Base-by-base conservation (phyloP, 306 rosid species). In the Pterocarpus santalinus region DNA sequence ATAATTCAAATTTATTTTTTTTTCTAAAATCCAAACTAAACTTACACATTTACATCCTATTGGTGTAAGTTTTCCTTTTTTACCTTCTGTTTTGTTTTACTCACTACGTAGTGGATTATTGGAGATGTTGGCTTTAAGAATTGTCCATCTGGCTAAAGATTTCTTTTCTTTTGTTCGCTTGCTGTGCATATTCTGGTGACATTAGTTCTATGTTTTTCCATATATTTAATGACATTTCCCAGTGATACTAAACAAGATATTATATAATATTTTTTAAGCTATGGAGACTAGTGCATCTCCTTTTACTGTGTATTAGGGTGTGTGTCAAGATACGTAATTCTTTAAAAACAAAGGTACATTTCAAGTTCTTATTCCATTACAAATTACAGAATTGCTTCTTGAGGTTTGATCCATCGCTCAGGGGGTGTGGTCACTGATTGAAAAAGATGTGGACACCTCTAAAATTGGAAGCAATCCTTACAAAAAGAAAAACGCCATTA, bases 341-440 rank as follows among this genome's bases (percentile, higher is more conserved):
- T 30, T 61, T 8, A 15, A 62, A 58, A 30, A 30, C 11, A 13
- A 9, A 1, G 16, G 38, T 10, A 56, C 41, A 22, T 74, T 34
- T 34, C 53, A 16, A 38, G 15, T 38, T 15, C 73, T 53, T 41
- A 49, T 39, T 80, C 36, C 30, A 4, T 34, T 36, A 36, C 46
- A n/a, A 38, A 47, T 80, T 69, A 92, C 28, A 94, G 82, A 82
- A 84, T 35, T 94, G 94, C 81, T 66, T 74, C 33, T 88, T 94
- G 86, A 49, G 4, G 47, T 81, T 65, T 75, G 47, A 78, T 87
- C 87, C 79, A 73, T 64, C 60, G 92, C 97, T 15, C 74, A 85
- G 47, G 95, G 98, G 35, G 91, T 86, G 44, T 90, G 97, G 97
- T 92, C 97, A 46, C 77, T 88, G 84, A 73, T 92, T 22, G 28